Evolutionary conservation across 2,329 filamentous ascomycete genomes (phyloP).

Genomic region (Xylaria sp.): DNA sequence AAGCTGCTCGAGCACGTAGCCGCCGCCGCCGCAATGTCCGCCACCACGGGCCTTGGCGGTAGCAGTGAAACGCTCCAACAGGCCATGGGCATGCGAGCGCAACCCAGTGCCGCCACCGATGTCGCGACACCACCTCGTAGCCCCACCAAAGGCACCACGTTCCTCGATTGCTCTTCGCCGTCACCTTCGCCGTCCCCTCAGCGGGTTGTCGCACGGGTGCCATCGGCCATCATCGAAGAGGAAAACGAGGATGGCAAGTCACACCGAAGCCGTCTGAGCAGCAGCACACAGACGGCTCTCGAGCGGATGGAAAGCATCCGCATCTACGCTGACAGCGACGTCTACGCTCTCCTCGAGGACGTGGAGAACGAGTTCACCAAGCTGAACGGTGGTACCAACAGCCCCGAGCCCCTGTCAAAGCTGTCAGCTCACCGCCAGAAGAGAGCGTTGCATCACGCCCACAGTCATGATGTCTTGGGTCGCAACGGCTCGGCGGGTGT

Average conservation of each 20-base stretch:
- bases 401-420: slow-evolving; percentile 38
- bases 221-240: slow-evolving; percentile 66
- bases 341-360: slow-evolving; percentile 74
- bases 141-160: slow-evolving; percentile 60
- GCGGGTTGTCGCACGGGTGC: slow-evolving; percentile 64
- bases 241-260: slow-evolving; percentile 55
- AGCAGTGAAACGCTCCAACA: slow-evolving; percentile 57
- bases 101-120: slow-evolving; percentile 53
- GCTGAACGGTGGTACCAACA: slow-evolving; percentile 52
- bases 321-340: slow-evolving; percentile 74
- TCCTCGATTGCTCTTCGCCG: slow-evolving; percentile 47
- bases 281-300: slow-evolving; percentile 46
- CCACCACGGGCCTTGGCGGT: slow-evolving; percentile 48
- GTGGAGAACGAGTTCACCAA: slow-evolving; percentile 70
- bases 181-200: slow-evolving; percentile 62
- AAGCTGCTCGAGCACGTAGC: slow-evolving; percentile 86
- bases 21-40: slow-evolving; percentile 69
- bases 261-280: slow-evolving; percentile 40
- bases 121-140: slow-evolving; percentile 69
- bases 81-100: slow-evolving; percentile 55
- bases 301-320: slow-evolving; percentile 70
- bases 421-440: slow-evolving; percentile 52
- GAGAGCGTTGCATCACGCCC: slow-evolving; percentile 59
- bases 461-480: slow-evolving; percentile 63
- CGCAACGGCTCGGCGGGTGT: slow-evolving; percentile 46